Evolutionary conservation across 495 filamentous ascomycete species (phyloP), one percentile per base, ranked within the genome.

Genomic region (Penicillium nucicola): DNA sequence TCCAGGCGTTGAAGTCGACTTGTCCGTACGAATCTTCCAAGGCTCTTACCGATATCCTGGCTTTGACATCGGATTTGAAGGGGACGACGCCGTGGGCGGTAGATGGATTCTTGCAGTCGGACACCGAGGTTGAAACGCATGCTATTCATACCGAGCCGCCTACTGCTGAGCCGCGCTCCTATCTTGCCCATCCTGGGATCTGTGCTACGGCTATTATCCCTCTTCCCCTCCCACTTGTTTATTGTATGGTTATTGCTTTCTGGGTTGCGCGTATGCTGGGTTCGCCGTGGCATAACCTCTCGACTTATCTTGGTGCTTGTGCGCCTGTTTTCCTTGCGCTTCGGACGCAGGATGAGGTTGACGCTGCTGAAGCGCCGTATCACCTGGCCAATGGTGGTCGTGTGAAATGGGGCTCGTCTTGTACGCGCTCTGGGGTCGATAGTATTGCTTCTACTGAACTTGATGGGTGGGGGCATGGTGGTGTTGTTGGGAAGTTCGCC

Each of bases 101-200:
- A 3, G 56, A 71, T 10, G 64, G 59, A 22, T 86, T 82, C 62
- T 60, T 84, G 48, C 76, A 75, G 9, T 56, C 48, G 14, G 56
- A 67, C 28, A 54, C 52, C 4, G 47, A 55, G 22, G 23, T 32
- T 35, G 15, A 60, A 23, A 45, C 45, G 20, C 34, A 51, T 11
- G 31, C 15, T 6, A 34, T 48, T 11, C n/a, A 52, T 13, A 34
- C 23, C 18, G 17, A 49, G 13, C n/a, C 37, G 2, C 88, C 88
- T 2, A 78, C 74, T 23, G 23, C 18, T 4, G 22, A 18, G 6
- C 46, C 46, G 35, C 28, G 37, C 25, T 80, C 84, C 41, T 91
- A 95, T 72, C 51, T 96, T 50, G 77, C 84, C 12, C 93, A 98
- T 60, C 93, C 93, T 0, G 93, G 95, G 50, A 78, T 97, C 53